Conservation (phyloP, 2,329 filamentous ascomycete genomes). For the Sporothrix pseudoabietina region DNA sequence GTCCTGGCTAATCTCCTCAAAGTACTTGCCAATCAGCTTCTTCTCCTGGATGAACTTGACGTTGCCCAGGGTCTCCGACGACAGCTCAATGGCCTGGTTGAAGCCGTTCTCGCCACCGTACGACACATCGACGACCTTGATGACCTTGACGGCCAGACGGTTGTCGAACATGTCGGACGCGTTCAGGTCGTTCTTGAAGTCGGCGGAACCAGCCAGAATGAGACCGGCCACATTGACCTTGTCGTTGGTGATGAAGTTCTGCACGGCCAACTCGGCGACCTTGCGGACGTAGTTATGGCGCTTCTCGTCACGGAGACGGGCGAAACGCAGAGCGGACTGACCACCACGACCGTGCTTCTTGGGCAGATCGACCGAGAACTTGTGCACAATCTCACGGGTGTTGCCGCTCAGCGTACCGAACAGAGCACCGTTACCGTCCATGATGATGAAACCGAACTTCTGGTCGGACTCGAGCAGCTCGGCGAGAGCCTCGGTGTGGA, state of each 20-base stretch:
- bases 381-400: constrained; percentile 94
- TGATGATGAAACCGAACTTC: constrained; percentile 99
- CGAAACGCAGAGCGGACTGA: constrained; percentile 98
- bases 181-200: constrained; percentile 99
- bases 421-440: constrained; percentile 98
- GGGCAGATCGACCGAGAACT: constrained; percentile 96
- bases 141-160: constrained; percentile 90
- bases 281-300: constrained; percentile 99
- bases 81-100: constrained; percentile 97
- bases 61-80: constrained; percentile 93
- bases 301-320: constrained; percentile 98
- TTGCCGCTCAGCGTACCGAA: constrained; percentile 97
- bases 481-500: constrained; percentile 95
- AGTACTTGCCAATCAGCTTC: constrained; percentile 98
- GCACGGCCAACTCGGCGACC: constrained; percentile 94
- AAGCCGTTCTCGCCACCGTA: constrained; percentile 99
- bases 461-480: constrained; percentile 98
- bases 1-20: constrained; percentile 98
- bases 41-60: constrained; percentile 99
- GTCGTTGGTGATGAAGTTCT: constrained; percentile 98
- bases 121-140: constrained; percentile 98
- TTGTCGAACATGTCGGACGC: constrained; percentile 96
- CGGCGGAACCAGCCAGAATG: constrained; percentile 93
- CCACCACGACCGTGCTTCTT: constrained; percentile 99
- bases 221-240: constrained; percentile 97